Evolutionary conservation across 139 green algal species (phyloP).

Genomic region (Coccomyxa sp.): DNA sequence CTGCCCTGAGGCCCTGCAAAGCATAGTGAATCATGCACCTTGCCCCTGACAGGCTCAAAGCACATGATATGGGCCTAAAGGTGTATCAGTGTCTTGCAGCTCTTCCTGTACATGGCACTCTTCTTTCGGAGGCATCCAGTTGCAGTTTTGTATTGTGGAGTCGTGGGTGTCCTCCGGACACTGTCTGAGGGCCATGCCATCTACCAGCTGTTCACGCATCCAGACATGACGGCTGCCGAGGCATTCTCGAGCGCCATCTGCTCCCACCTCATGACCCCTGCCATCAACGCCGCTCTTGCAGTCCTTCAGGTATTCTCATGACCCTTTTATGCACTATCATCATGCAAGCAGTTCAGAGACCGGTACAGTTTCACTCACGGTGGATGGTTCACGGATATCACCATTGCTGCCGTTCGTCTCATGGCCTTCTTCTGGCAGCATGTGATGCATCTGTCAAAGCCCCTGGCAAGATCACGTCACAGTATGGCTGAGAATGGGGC

Average conservation of each 20-base stretch:
- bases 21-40: neutral
- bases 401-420: no score
- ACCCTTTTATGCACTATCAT: no score
- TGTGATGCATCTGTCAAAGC: neutral
- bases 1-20: neutral
- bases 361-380: neutral
- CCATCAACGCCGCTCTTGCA: neutral
- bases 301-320: slow-evolving; percentile 1
- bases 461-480: neutral
- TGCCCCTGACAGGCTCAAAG: neutral
- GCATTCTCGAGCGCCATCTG: neutral
- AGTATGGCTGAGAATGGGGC: neutral
- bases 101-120: neutral
- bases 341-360: neutral
- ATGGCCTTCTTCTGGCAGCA: neutral
- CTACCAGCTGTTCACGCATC: neutral
- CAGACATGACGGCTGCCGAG: neutral
- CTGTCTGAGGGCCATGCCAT: neutral
- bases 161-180: neutral
- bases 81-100: neutral
- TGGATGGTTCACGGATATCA: neutral
- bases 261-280: neutral
- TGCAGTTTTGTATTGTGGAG: neutral
- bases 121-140: neutral
- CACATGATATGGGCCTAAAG: neutral